Evolutionary conservation across 768 basidiomycete species (phyloP), one percentile per base, ranked within the genome.

Genomic region (Sutorius australiensis): DNA sequence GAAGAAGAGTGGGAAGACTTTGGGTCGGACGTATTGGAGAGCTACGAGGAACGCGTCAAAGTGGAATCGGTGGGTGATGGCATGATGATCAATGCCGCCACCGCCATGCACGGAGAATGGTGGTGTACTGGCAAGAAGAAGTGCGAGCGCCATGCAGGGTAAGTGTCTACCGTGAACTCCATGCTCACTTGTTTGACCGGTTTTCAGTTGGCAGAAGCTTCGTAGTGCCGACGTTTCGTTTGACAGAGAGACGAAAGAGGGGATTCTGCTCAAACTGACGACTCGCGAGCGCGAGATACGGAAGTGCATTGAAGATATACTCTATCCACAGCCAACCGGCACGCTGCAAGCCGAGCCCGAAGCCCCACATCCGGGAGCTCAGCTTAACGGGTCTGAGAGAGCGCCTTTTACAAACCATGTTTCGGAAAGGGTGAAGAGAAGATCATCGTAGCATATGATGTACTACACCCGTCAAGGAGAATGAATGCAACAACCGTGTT

Each of bases 141-240:
- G 43, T 93, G 91, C 55, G 86, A 87, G 37, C 81, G 91, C 21
- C 91, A 94, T 69, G 76, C 77, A 51, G 88, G 89, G 87, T 89
- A 68, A 55, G 55, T 77, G 65, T 13, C 46, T 42, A 16, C 33
- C 34, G 43, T 28, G 46, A 44, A 6, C 1, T 34, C 30, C 43
- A 37, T 31, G 38, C 44, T 48, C 27, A 34, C 37, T 13, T 53
- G 19, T 42, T 28, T 60, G 53, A 53, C 54, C 16, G 12, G 24
- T 57, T 48, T 54, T 55, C 53, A 90, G 88, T 12, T 93, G 91
- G 91, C 89, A 92, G 67, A 80, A 79, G 53, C 77, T 92, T 38
- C 87, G 92, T 13, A 67, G 71, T 48, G 82, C 81, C 48, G 91
- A 92, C 59, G 77, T 89, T 44, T 76, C 76, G 48, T 83, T 86